These are phyloP conservation scores for Capronia coronata DNA, from an alignment of 2,329 filamentous ascomycete species.

Conservation along the genomic window DNA sequence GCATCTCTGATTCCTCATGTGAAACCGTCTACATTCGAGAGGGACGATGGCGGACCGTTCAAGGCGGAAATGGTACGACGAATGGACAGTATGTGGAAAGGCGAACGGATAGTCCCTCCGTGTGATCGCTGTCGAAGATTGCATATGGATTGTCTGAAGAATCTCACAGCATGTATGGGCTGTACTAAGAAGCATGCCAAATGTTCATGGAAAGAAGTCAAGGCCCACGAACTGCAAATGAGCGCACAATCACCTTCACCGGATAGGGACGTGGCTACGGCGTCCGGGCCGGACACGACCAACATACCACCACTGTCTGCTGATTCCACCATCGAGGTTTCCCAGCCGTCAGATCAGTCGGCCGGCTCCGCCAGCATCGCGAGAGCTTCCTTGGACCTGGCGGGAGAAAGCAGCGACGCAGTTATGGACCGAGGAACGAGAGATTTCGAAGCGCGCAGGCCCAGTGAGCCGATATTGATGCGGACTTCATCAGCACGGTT, in stretches of 20 bases:
- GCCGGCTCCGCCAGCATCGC: conserved; percentile 9
- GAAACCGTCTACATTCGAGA: conserved; percentile 43
- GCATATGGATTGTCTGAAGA: conserved; percentile 75
- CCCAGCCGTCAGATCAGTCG: conserved; percentile 8
- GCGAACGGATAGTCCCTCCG: conserved; percentile 69
- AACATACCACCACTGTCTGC: conserved; percentile 10
- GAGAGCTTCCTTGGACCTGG: conserved; percentile 14
- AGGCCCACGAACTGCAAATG: conserved; percentile 57
- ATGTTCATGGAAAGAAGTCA: conserved; percentile 78
- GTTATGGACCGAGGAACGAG: background rate
- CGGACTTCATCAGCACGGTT: conserved; percentile 15
- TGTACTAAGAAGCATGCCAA: conserved; percentile 89
- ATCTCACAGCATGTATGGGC: conserved; percentile 76
- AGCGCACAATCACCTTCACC: conserved; percentile 20
- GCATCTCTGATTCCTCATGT: conserved; percentile 46
- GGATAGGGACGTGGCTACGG: conserved; percentile 18
- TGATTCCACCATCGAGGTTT: conserved; percentile 14
- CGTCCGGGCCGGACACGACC: conserved; percentile 7
- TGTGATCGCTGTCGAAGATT: conserved; percentile 77
- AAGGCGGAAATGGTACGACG: conserved; percentile 63
- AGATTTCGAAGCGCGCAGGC: background rate
- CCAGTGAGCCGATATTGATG: conserved; percentile 6
- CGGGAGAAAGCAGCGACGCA: conserved; percentile 5
- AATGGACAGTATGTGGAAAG: conserved; percentile 68
- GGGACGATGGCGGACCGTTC: conserved; percentile 54